Percentiles rank a stretch among this genome's conserved stretches.
These are phyloP conservation scores for Cornus suecica DNA, from an alignment of 148 eudicot genomes.

Conservation along the genomic window DNA sequence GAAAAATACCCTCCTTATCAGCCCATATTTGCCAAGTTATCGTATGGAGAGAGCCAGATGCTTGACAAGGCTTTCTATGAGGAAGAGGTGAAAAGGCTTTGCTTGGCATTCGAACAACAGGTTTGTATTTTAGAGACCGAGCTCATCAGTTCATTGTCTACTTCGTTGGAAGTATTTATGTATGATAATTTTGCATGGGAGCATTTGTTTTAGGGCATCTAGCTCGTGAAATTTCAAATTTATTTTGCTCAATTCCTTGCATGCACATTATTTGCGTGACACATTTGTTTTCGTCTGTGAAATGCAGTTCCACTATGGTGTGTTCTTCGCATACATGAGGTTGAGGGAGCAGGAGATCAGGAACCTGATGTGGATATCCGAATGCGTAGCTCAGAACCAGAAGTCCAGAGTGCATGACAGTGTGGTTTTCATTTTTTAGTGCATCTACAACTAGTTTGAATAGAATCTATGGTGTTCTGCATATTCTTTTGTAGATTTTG, in stretches of 20 bases:
- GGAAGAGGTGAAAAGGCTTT: slow-evolving; percentile 79
- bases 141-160: neutral
- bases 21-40: slow-evolving; percentile 74
- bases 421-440: slow-evolving; percentile 88
- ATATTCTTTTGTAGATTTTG: slow-evolving; percentile 18
- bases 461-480: slow-evolving; percentile 2
- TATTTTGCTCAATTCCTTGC: neutral
- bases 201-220: neutral
- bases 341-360: slow-evolving; percentile 94
- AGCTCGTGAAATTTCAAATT: neutral
- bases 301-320: slow-evolving; percentile 76
- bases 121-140: slow-evolving; percentile 22
- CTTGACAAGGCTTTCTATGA: slow-evolving; percentile 91
- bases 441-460: neutral
- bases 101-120: slow-evolving; percentile 84
- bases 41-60: slow-evolving; percentile 97
- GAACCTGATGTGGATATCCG: slow-evolving; percentile 99
- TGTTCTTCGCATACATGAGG: slow-evolving; percentile 80
- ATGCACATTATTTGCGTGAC: neutral
- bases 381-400: slow-evolving; percentile 97
- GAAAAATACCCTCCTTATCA: slow-evolving; percentile 85
- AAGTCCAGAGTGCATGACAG: slow-evolving; percentile 95
- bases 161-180: neutral
- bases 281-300: neutral
- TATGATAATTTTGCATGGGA: neutral